Conservation (phyloP, 768 basidiomycete species). For the Pleurotus djamor region DNA sequence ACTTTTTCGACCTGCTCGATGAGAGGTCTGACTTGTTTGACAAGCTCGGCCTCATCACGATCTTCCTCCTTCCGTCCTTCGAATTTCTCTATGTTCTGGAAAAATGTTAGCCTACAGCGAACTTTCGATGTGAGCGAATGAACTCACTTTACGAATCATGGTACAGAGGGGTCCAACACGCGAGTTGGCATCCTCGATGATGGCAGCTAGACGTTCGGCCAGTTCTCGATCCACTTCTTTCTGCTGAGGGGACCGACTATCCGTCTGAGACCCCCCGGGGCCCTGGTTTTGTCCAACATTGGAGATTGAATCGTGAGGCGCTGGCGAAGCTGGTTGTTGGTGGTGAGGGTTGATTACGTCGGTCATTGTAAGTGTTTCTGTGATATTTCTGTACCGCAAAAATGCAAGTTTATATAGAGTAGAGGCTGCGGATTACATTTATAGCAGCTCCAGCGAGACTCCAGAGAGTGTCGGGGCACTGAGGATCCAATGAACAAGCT, state of each 20-base stretch:
- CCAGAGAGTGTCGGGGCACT: background rate
- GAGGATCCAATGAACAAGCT: background rate
- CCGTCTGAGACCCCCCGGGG: background rate
- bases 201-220: conserved; percentile 28
- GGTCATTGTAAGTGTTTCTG: background rate
- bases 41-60: conserved; percentile 28
- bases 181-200: conserved; percentile 31
- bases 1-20: conserved; percentile 34
- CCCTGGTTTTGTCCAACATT: background rate
- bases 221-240: conserved; percentile 21
- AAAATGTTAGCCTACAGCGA: background rate
- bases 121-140: background rate
- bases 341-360: background rate
- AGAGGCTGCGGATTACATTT: background rate
- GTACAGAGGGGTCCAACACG: conserved; percentile 25
- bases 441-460: background rate
- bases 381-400: too few species aligned
- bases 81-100: conserved; percentile 32
- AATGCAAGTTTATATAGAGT: background rate
- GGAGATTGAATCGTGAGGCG: background rate
- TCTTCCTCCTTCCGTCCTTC: conserved; percentile 31
- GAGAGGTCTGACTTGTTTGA: conserved; percentile 31
- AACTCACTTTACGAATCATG: conserved; percentile 32
- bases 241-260: background rate
- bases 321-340: background rate